Evolutionary conservation across 345 rosid genomes (phyloP).

Genomic region (Hibiscus trionum): DNA sequence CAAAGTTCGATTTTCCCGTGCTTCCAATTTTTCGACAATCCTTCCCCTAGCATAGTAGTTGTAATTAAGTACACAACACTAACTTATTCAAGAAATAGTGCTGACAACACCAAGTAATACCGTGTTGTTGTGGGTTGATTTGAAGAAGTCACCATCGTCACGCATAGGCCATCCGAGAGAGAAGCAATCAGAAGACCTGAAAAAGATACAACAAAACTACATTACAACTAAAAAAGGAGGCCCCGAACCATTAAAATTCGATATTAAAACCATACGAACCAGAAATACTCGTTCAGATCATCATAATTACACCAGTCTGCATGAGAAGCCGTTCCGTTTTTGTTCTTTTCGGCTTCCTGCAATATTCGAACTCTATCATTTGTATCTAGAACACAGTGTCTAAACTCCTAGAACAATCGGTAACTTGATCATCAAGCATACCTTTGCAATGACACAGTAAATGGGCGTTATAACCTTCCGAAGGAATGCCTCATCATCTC

Average conservation of each 20-base stretch:
- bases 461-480: conserved; percentile 87
- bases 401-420: conserved; percentile 2
- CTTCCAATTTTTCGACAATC: conserved; percentile 44
- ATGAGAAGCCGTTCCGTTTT: conserved; percentile 73
- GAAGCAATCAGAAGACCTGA: conserved; percentile 88
- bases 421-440: conserved; percentile 21
- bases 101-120: conserved; percentile 19
- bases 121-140: conserved; percentile 50
- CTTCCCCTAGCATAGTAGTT: conserved; percentile 46
- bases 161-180: conserved; percentile 99
- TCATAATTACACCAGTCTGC: conserved; percentile 95
- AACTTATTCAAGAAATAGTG: conserved; percentile 8
- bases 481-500: conserved; percentile 91
- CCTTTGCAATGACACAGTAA: conserved; percentile 76
- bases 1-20: conserved; percentile 90
- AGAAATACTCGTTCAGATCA: conserved; percentile 95
- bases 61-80: conserved; percentile 10
- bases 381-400: conserved; percentile 17
- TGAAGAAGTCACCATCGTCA: conserved; percentile 92
- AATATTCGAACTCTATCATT: conserved; percentile 15
- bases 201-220: conserved; percentile 16
- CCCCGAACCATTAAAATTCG: neutral
- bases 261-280: conserved; percentile 42
- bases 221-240: conserved; percentile 8
- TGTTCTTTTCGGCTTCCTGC: conserved; percentile 82